Evolutionary conservation across 306 rosid genomes (phyloP), one percentile per base, ranked within the genome.

Genomic region (Vigna nakashimae): DNA sequence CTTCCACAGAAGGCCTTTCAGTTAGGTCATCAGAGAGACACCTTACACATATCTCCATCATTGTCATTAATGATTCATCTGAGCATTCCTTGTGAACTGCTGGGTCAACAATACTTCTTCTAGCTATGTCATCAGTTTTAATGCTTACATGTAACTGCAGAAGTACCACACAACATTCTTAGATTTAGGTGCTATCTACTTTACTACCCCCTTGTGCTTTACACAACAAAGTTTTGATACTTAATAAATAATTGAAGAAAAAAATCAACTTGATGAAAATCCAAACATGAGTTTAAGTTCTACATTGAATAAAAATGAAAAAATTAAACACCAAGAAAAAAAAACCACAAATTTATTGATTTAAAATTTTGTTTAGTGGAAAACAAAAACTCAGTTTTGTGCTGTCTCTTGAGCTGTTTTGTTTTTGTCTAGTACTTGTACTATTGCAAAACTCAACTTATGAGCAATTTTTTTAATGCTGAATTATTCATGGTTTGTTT

Each of bases 11-110:
- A 76, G 98, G 99, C 82, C 94, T 86, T 6, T 82, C 85, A 66
- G 80, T 56, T 58, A 87, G 84, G 60, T 89, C 91, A 43, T 42
- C 63, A 13, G 87, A 84, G 63, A 95, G 86, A 68, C 98, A 92
- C 80, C 99, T 88, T 70, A 92, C 79, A 60, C 99, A 91, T 82
- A 95, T 79, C 86, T 92, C 96, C 99, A 92, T 92, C 88, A 88
- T 77, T 64, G 87, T 92, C 89, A 85, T 90, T 59, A 95, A 53
- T 36, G 99, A 95, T 60, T 84, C 88, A 28, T 84, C 91, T 26
- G 96, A 91, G 79, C 99, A 95, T 58, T 90, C 97, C 65, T 88
- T 89, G 55, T 90, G 98, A 69, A 95, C 85, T 51, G 86, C 85
- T 42, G 96, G 92, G 71, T 95, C 99, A 10, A 85, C 84, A 24